Conservation (phyloP, 2,329 filamentous ascomycete genomes). For the Xylaria sp. region DNA sequence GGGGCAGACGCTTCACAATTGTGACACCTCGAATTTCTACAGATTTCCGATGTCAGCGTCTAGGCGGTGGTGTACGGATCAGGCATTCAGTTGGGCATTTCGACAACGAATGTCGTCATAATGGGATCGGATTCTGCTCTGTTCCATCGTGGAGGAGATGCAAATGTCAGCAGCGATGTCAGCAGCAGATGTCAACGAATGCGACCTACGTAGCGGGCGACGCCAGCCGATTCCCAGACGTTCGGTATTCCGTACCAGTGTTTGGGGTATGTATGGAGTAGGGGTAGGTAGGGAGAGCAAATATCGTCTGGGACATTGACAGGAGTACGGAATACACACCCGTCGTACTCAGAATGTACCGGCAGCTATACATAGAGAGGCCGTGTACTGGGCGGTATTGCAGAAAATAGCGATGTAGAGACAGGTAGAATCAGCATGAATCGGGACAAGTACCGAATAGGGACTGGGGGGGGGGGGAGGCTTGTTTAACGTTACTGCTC, state of each 20-base stretch:
- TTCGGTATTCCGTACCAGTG: too few relatives aligned
- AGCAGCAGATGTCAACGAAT: not conserved
- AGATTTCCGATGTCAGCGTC: not conserved
- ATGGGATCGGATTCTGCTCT: not conserved
- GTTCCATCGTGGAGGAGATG: not conserved
- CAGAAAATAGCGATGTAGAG: not conserved
- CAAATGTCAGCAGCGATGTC: not conserved
- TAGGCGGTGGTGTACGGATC: not conserved
- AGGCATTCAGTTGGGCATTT: not conserved
- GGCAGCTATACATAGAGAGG: not conserved
- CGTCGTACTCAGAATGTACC: not conserved
- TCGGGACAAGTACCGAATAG: conserved; percentile 10
- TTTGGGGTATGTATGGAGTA: too few relatives aligned
- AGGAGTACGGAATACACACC: not conserved
- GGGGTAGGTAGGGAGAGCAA: too few relatives aligned
- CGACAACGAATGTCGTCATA: not conserved
- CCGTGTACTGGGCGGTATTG: not conserved
- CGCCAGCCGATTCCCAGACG: not conserved
- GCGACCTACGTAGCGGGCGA: not conserved
- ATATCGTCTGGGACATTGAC: not conserved
- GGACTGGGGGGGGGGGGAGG: conserved; percentile 12
- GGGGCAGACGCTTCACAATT: not conserved
- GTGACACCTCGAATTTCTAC: not conserved
- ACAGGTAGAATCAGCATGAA: not conserved
- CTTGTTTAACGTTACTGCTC: conserved; percentile 15